Percentiles rank a stretch among this genome's conserved stretches.
Conservation (phyloP, 345 rosid species). For the Aethionema arabicum region DNA sequence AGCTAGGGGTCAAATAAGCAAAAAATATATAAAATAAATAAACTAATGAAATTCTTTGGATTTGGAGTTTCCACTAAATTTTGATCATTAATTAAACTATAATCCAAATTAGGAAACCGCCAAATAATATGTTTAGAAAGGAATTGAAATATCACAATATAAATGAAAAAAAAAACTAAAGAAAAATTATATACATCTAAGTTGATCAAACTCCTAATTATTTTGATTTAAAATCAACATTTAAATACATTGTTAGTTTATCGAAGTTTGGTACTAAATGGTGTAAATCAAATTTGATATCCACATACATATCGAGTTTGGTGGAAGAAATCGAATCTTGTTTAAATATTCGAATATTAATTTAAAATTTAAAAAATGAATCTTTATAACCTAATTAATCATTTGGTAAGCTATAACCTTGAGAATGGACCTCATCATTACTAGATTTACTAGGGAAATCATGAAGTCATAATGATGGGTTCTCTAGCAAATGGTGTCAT, state of each 20-base stretch:
- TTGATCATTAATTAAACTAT: constrained; percentile 13
- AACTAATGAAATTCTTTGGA: constrained; percentile 11
- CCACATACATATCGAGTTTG: too few species aligned
- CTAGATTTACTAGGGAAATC: constrained; percentile 9
- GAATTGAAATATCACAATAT: not conserved
- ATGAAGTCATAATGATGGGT: constrained; percentile 18
- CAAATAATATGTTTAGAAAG: not conserved
- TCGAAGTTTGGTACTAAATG: too few species aligned
- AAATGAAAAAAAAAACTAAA: not conserved
- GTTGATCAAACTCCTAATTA: too few species aligned
- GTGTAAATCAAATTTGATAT: too few species aligned
- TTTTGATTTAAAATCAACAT: too few species aligned
- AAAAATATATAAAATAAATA: not conserved
- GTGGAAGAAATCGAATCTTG: not conserved
- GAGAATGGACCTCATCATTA: constrained; percentile 13
- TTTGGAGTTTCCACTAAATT: constrained; percentile 22
- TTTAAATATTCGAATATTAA: not conserved
- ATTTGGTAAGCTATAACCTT: constrained; percentile 14
- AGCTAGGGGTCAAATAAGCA: constrained; percentile 25
- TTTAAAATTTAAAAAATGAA: not conserved
- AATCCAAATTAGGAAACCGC: constrained; percentile 23
- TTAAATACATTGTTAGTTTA: too few species aligned
- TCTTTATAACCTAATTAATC: constrained; percentile 4
- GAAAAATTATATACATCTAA: not conserved
- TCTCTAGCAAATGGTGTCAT: not conserved